phyloP scores from a whole-genome alignment of 2,329 filamentous ascomycete genomes.

The Pseudogymnoascus pannorum region DNA sequence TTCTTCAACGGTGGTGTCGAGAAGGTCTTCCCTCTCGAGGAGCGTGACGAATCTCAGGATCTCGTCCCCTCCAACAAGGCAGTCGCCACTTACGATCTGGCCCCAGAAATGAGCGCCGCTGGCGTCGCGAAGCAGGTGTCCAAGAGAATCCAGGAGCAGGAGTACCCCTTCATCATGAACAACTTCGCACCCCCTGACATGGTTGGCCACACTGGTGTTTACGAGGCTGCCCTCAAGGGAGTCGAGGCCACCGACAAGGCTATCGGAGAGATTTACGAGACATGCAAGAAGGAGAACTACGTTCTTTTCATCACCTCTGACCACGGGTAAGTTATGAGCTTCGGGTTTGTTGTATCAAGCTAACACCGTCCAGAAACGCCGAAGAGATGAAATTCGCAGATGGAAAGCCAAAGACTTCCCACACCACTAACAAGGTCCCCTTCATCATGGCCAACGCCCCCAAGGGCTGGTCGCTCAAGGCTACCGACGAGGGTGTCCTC shows the following conservation, averaged over 20 bases:
- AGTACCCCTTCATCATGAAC: conserved; percentile 98
- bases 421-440: conserved; percentile 96
- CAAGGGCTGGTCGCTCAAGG: conserved; percentile 77
- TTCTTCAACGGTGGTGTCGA: conserved; percentile 99
- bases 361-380: conserved; percentile 55
- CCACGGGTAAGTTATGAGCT: conserved; percentile 58
- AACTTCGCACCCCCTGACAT: conserved; percentile 99
- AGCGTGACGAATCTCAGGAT: conserved; percentile 72
- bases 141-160: conserved; percentile 76
- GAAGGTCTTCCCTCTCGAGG: conserved; percentile 88
- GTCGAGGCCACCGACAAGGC: conserved; percentile 84
- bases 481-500: conserved; percentile 72
- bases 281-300: conserved; percentile 89
- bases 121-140: conserved; percentile 82
- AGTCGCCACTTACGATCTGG: conserved; percentile 88
- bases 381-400: conserved; percentile 98
- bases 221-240: conserved; percentile 84
- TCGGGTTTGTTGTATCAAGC: conserved; percentile 18
- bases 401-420: conserved; percentile 94
- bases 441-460: conserved; percentile 98
- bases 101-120: conserved; percentile 92
- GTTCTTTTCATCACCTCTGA: conserved; percentile 92
- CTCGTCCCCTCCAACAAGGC: conserved; percentile 80
- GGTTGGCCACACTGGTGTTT: conserved; percentile 97
- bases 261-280: conserved; percentile 86